Percentiles rank a stretch among this genome's conserved stretches.
phyloP scores from a whole-genome alignment of 2,329 filamentous ascomycete species.

The Colletotrichum spinosum region DNA sequence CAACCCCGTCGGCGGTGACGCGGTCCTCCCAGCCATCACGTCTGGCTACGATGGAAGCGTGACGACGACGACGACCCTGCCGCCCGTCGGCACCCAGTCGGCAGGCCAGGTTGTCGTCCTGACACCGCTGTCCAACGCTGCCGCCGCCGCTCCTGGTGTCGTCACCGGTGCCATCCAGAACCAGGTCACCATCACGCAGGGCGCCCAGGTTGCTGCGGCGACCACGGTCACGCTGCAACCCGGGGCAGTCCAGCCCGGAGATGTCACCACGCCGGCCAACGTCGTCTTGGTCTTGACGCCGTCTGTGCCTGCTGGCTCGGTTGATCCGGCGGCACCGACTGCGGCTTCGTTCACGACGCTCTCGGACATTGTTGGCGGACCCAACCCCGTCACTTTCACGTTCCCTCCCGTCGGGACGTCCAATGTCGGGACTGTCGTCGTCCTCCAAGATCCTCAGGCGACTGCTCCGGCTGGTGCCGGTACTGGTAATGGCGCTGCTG shows the following conservation, averaged over 20 bases:
- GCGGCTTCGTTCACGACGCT: conserved; percentile 25
- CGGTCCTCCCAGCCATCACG: conserved; percentile 10
- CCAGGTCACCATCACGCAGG: conserved; percentile 16
- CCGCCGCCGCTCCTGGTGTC: neutral
- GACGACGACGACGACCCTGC: conserved; percentile 21
- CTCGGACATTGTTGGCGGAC: conserved; percentile 2
- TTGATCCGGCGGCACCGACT: neutral
- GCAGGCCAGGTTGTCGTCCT: conserved; percentile 12
- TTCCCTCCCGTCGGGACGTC: conserved; percentile 13
- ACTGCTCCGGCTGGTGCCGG: neutral
- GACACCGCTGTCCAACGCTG: conserved; percentile 11
- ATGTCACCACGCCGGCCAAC: neutral
- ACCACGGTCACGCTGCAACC: conserved; percentile 18
- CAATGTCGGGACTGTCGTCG: conserved; percentile 13
- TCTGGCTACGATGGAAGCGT: conserved; percentile 17
- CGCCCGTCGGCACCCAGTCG: conserved; percentile 6
- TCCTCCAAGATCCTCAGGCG: conserved; percentile 1
- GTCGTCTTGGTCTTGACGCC: conserved; percentile 24
- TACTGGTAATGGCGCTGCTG: neutral
- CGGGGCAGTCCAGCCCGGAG: neutral
- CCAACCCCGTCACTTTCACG: conserved; percentile 19
- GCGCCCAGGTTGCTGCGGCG: neutral
- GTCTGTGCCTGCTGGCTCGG: neutral
- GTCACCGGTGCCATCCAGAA: neutral
- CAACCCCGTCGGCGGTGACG: neutral